Evolutionary conservation across 2,329 filamentous ascomycete genomes (phyloP).

Genomic region (Lachnellula subtilissima): DNA sequence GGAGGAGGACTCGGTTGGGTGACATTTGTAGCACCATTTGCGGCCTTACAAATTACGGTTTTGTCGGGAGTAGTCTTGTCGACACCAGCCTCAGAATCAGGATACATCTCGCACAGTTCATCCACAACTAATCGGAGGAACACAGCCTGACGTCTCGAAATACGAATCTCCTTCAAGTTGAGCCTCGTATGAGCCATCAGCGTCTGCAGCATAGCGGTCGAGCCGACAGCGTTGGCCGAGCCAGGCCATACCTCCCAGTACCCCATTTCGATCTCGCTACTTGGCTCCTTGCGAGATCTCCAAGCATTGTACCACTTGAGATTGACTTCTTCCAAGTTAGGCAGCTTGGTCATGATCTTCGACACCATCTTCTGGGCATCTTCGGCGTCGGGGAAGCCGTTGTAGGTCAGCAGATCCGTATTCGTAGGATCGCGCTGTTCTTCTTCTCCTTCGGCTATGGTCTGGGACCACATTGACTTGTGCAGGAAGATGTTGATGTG

Average conservation of each 20-base stretch:
- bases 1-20: no score
- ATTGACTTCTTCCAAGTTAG: not conserved
- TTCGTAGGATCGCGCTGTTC: not conserved
- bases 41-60: no score
- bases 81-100: no score
- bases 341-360: not conserved
- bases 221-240: not conserved
- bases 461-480: not conserved
- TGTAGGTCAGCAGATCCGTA: not conserved
- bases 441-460: not conserved
- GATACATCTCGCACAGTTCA: no score
- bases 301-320: not conserved
- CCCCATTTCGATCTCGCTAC: not conserved
- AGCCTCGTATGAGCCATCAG: not conserved
- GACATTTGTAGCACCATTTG: no score
- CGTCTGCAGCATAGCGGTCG: not conserved
- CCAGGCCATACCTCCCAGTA: not conserved
- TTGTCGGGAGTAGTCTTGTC: no score
- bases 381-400: not conserved
- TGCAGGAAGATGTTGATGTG: not conserved
- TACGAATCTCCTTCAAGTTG: not conserved
- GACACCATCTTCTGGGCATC: not conserved
- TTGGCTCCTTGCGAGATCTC: not conserved
- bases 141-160: not conserved
- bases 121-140: not conserved